Percentiles rank a stretch among this genome's conserved stretches.
These are phyloP conservation scores for Fusarium torulosum DNA, from an alignment of 2,329 filamentous ascomycete species.

Conservation along the genomic window DNA sequence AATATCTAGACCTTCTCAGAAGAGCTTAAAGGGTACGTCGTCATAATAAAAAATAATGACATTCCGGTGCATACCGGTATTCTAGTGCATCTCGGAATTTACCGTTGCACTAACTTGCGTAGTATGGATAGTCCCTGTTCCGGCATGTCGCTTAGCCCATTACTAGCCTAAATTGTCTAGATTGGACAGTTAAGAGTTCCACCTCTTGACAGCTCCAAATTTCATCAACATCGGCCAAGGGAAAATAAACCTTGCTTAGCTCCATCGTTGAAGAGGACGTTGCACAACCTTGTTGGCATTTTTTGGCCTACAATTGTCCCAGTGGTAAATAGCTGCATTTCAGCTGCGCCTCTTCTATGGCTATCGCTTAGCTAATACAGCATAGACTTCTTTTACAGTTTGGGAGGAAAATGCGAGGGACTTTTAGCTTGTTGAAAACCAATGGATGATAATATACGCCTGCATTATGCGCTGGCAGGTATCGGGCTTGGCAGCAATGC, in stretches of 20 bases:
- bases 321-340: background rate
- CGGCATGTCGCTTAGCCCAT: background rate
- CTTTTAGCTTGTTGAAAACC: background rate
- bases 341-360: background rate
- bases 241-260: too few relatives aligned
- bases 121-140: too few relatives aligned
- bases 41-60: too few relatives aligned
- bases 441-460: background rate
- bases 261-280: background rate
- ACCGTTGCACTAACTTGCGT: too few relatives aligned
- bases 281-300: background rate
- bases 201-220: background rate
- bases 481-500: background rate
- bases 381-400: background rate
- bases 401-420: background rate
- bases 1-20: too few relatives aligned
- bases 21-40: too few relatives aligned
- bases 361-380: background rate
- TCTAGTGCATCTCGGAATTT: too few relatives aligned
- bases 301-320: background rate
- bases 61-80: background rate
- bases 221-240: background rate
- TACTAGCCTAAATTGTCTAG: constrained; percentile 2
- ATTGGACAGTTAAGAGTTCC: background rate
- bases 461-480: background rate